These are phyloP conservation scores for Podila horticola DNA, from an alignment of 192 early-diverging fungal genomes.

Conservation along the genomic window DNA sequence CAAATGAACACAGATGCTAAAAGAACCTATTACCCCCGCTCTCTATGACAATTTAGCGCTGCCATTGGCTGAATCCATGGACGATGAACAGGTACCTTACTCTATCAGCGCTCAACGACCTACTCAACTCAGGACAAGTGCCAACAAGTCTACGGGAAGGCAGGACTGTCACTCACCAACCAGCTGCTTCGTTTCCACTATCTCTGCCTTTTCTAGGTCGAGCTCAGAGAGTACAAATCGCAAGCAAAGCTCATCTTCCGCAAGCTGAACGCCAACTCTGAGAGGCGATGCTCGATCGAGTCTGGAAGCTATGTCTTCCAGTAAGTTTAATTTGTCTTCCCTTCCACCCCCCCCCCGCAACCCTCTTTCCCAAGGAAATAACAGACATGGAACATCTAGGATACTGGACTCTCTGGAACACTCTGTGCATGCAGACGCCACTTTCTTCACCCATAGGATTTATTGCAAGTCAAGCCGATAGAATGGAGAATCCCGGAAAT, in stretches of 20 bases:
- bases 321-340: constrained; percentile 55
- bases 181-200: not conserved
- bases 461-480: too few relatives aligned
- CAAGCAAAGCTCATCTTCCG: constrained; percentile 96
- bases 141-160: constrained; percentile 1
- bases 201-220: constrained; percentile 53
- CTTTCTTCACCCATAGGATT: too few relatives aligned
- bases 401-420: too few relatives aligned
- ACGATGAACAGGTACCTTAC: constrained; percentile 86
- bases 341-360: too few relatives aligned
- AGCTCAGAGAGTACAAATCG: constrained; percentile 91
- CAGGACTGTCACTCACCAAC: too few relatives aligned
- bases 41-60: constrained; percentile 57
- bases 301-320: constrained; percentile 91
- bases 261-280: constrained; percentile 84
- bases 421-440: too few relatives aligned
- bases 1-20: too few relatives aligned
- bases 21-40: not conserved
- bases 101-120: too few relatives aligned
- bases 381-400: too few relatives aligned
- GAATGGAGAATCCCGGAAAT: too few relatives aligned
- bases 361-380: too few relatives aligned
- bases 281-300: constrained; percentile 94
- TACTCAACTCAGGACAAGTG: not conserved
- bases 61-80: constrained; percentile 94